These are phyloP conservation scores for Kwoniella heveanensis DNA, from an alignment of 768 basidiomycete species.

Conservation along the genomic window DNA sequence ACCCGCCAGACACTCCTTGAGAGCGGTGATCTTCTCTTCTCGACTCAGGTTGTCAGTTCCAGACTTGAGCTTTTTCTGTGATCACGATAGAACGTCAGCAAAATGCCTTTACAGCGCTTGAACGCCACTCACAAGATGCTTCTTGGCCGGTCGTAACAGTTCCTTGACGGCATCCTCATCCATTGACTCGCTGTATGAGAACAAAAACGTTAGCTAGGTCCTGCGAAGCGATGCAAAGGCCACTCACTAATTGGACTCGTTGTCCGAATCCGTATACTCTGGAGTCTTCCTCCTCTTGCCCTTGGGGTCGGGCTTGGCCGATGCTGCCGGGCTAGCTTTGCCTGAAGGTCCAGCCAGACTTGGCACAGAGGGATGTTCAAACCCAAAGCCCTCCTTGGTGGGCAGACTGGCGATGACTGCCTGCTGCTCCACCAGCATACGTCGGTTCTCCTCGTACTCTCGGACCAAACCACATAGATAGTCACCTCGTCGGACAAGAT, in stretches of 20 bases:
- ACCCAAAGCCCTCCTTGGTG: constrained; percentile 44
- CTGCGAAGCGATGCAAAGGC: too few species aligned
- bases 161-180: constrained; percentile 91
- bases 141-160: constrained; percentile 92
- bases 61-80: constrained; percentile 88
- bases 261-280: constrained; percentile 89
- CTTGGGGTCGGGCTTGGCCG: constrained; percentile 63
- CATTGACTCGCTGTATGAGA: constrained; percentile 86
- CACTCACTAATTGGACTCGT: constrained; percentile 84
- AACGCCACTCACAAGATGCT: constrained; percentile 70
- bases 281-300: constrained; percentile 93
- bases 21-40: constrained; percentile 91
- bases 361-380: constrained; percentile 32
- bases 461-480: constrained; percentile 64
- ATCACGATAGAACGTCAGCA: neutral
- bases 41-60: constrained; percentile 90
- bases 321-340: constrained; percentile 45
- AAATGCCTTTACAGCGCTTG: neutral
- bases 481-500: constrained; percentile 94
- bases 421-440: constrained; percentile 49
- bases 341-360: constrained; percentile 17
- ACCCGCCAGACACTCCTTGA: constrained; percentile 91
- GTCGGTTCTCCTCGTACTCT: constrained; percentile 53
- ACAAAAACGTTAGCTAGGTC: too few species aligned
- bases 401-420: constrained; percentile 43